Base-by-base conservation (phyloP, 208 protist genomes). In the Wallacemonas sp. region DNA sequence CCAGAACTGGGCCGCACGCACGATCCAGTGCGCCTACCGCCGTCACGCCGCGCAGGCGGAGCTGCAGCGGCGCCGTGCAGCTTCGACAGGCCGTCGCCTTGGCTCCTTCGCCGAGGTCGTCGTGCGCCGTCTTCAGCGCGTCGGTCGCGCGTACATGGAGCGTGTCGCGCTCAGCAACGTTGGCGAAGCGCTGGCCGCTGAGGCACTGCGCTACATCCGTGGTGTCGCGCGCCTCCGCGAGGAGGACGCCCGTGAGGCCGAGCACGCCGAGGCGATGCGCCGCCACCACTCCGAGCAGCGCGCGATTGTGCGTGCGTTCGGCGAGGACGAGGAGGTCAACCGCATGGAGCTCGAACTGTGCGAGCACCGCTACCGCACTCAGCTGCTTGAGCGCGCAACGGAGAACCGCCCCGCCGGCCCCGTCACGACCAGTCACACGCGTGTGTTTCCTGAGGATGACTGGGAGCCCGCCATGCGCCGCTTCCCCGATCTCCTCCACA, bases 1-100 rank as follows among this genome's bases (percentile, higher is more conserved):
- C 16, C 41, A 79, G 24, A 64, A 76, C 64, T 65, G 58, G 23
- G 74, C 75, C 1, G 88, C 85, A 19, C 69, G 52, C 5, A 68
- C 57, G 8, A 91, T 94, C 68, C 88, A 92, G 61, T 72, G 73
- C 36, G 85, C 81, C 16, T 94, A 83, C 61, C 80, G 85, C 21
- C 44, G 62, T 16, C 74, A 88, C 67, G 30, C 71, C 17, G 76
- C 85, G 2, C 80, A 74, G 21, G 41, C 41, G 36, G 49, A 81
- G 34, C 73, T 81, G 29, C 62, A 52, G 34, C 43, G 48, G 27
- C 47, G 68, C n/a, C 70, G 65, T 16, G 2, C 14, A 3, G 27
- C 60, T 11, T 54, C 24, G 12, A 9, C 11, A 1, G 38, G 41
- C 11, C 46, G n/a, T 16, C 33, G 33, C 26, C 8, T 33, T 11